Evolutionary conservation across 2,329 filamentous ascomycete species (phyloP), one percentile per base, ranked within the genome.

Genomic region (Aciculosporium take): DNA sequence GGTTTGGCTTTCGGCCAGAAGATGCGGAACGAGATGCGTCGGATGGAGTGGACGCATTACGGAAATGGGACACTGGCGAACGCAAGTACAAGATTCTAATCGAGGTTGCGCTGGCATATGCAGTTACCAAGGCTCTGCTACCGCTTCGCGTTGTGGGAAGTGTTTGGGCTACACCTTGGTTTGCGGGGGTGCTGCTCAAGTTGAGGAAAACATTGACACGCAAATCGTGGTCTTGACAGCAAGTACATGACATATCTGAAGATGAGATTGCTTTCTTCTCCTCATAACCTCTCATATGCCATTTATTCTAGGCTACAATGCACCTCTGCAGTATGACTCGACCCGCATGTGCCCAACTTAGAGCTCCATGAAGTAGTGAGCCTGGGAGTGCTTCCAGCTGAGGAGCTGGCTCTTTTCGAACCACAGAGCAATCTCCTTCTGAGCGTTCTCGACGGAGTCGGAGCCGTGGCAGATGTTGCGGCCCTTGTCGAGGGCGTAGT

Each of bases 381-480:
- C 76, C 71, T 84, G 76, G 63, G 84, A 73, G 54, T 73, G 72
- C 77, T 91, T 89, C 79, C 84, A 96, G 69, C 63, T 74, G 68
- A 86, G 68, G 60, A 94, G 64, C 68, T 96, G 91, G 55, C 78
- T 79, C 55, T 84, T 72, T 69, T 83, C 80, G 84, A 98, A 98
- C 91, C 91, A 98, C 64, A 96, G 81, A 60, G 81, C 82, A 64
- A 98, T 98, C 77, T 98, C 91, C 84, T 96, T 95, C 83, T 96
- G 79, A 70, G 91, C 91, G 74, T 79, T 94, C 80, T 98, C 91
- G 69, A 98, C 89, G 64, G 76, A 80, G 78, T 98, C 91, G 68
- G 87, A 95, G 65, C 91, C 91, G 81, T 98, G 91, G 84, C 89
- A 96, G 72, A 96, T 87, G 76, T 98, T 98, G 68, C 89, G 86